These are phyloP conservation scores for Uromyces viciae-fabae DNA, from an alignment of 1,284 basidiomycete genomes.

Conservation along the genomic window DNA sequence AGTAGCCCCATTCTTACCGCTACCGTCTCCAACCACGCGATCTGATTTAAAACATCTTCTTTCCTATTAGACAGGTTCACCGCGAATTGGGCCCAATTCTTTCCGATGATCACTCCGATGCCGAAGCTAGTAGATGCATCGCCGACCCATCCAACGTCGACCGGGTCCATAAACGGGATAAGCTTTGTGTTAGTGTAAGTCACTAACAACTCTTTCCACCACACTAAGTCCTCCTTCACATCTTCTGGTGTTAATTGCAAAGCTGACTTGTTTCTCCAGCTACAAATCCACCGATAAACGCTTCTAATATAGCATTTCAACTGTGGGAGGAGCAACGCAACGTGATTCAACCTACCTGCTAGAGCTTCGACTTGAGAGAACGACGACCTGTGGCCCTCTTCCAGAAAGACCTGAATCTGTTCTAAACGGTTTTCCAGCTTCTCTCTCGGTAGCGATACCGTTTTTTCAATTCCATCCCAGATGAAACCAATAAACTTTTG, in stretches of 20 bases:
- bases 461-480: neutral
- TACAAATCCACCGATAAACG: neutral
- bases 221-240: neutral
- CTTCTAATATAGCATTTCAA: neutral
- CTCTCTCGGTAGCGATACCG: neutral
- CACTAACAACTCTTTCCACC: neutral
- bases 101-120: neutral
- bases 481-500: conserved; percentile 6
- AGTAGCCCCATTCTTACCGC: neutral
- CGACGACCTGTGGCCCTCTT: too few relatives aligned
- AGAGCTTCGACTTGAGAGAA: neutral
- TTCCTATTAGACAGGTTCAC: neutral
- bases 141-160: neutral
- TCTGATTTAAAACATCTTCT: neutral
- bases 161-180: neutral
- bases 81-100: neutral
- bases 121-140: conserved; percentile 9
- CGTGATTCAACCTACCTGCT: neutral
- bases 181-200: neutral
- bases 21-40: neutral
- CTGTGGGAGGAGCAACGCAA: neutral
- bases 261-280: neutral
- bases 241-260: neutral
- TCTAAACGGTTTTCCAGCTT: neutral
- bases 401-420: neutral